A percentile compares a stretch with the other conserved stretches of the same genome.
phyloP scores from a whole-genome alignment of 129 eudicot genomes.

The Artemisia argyi region DNA sequence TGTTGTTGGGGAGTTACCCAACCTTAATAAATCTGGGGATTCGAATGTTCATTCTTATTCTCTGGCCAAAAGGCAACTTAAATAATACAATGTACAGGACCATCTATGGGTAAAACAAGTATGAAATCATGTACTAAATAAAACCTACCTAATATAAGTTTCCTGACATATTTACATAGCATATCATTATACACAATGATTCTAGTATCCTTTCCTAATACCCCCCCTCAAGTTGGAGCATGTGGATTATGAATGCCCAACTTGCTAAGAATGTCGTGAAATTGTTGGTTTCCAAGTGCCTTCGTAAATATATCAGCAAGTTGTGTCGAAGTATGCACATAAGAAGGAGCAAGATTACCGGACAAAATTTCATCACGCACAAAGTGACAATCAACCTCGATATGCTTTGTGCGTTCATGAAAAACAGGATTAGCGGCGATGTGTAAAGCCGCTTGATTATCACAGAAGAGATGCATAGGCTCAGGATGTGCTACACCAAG shows the following conservation, averaged over 20 bases:
- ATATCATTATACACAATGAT: no score
- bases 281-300: not conserved
- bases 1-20: no score
- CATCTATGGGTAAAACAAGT: no score
- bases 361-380: not conserved
- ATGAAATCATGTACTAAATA: no score
- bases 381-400: not conserved
- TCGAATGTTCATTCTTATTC: no score
- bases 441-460: not conserved
- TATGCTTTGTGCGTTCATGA: not conserved
- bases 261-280: not conserved
- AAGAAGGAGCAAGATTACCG: not conserved
- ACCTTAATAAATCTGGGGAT: no score
- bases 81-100: no score
- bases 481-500: not conserved
- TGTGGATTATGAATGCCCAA: not conserved
- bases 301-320: not conserved
- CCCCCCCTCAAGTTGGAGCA: constrained; percentile 1
- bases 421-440: not conserved
- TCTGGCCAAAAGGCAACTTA: no score
- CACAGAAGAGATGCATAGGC: no score
- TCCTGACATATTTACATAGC: no score
- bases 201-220: not conserved
- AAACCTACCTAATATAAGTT: no score
- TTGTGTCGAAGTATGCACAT: not conserved